Conservation (phyloP, 192 early-diverging fungal genomes). For the Podila minutissima region DNA sequence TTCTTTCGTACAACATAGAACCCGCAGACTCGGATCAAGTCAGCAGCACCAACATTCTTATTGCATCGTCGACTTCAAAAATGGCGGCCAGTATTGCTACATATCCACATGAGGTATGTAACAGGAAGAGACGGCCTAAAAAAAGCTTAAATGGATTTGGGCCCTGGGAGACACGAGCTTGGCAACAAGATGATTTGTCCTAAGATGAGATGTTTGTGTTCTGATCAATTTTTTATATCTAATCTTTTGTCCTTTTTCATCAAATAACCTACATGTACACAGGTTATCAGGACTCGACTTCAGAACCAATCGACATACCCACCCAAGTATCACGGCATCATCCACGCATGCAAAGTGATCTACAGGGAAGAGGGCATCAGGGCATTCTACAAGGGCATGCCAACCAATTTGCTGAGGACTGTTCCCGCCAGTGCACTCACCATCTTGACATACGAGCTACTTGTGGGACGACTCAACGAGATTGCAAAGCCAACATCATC, state of each 20-base stretch:
- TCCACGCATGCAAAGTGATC: slow-evolving; percentile 81
- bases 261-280: not conserved
- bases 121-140: not conserved
- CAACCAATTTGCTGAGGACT: slow-evolving; percentile 87
- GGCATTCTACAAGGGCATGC: slow-evolving; percentile 90
- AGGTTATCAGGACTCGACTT: slow-evolving; percentile 90
- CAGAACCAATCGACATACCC: slow-evolving; percentile 85
- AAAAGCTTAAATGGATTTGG: not conserved
- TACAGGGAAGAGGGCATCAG: slow-evolving; percentile 78
- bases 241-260: not conserved
- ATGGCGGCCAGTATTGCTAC: slow-evolving; percentile 89
- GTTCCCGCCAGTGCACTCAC: slow-evolving; percentile 90
- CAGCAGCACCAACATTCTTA: slow-evolving; percentile 68
- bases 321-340: slow-evolving; percentile 84
- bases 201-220: not conserved
- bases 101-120: slow-evolving; percentile 91
- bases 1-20: slow-evolving; percentile 15
- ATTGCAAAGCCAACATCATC: slow-evolving; percentile 31
- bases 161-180: not conserved
- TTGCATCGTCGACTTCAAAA: slow-evolving; percentile 87
- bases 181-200: too few relatives aligned
- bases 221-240: not conserved
- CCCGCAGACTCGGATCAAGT: slow-evolving; percentile 46
- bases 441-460: slow-evolving; percentile 88
- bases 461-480: slow-evolving; percentile 70